Conservation (phyloP, 2,329 filamentous ascomycete genomes). For the Fusarium sp. region DNA sequence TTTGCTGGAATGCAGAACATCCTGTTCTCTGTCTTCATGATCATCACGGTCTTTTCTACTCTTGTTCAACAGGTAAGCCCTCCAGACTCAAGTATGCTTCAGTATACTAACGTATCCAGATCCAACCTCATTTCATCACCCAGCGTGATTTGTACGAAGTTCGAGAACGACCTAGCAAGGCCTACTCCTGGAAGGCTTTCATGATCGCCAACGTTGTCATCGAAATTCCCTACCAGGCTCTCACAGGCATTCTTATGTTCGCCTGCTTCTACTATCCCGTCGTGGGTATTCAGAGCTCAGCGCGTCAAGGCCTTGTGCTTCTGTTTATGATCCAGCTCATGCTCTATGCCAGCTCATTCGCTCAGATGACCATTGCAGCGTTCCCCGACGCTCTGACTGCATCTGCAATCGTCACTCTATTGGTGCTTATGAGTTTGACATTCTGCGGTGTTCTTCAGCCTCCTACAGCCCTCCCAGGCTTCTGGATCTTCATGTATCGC, state of each 20-base stretch:
- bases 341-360: slow-evolving; percentile 79
- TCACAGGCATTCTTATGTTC: slow-evolving; percentile 74
- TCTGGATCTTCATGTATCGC: slow-evolving; percentile 82
- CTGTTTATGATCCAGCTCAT: slow-evolving; percentile 75
- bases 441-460: slow-evolving; percentile 67
- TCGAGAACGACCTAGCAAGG: slow-evolving; percentile 79
- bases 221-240: slow-evolving; percentile 78
- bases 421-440: slow-evolving; percentile 55
- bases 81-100: slow-evolving; percentile 52
- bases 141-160: slow-evolving; percentile 83
- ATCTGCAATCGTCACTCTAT: slow-evolving; percentile 69
- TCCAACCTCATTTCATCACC: slow-evolving; percentile 82
- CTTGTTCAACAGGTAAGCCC: slow-evolving; percentile 69
- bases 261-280: slow-evolving; percentile 78
- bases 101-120: slow-evolving; percentile 54
- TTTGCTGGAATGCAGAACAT: slow-evolving; percentile 80
- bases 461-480: slow-evolving; percentile 68
- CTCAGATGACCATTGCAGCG: slow-evolving; percentile 79
- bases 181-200: slow-evolving; percentile 82
- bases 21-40: slow-evolving; percentile 81
- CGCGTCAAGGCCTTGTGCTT: slow-evolving; percentile 74
- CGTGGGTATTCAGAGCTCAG: slow-evolving; percentile 61
- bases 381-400: slow-evolving; percentile 70
- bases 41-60: slow-evolving; percentile 79
- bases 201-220: slow-evolving; percentile 78